Base-by-base conservation (phyloP, 2,329 filamentous ascomycete genomes). In the Aspergillus thermomutatus region DNA sequence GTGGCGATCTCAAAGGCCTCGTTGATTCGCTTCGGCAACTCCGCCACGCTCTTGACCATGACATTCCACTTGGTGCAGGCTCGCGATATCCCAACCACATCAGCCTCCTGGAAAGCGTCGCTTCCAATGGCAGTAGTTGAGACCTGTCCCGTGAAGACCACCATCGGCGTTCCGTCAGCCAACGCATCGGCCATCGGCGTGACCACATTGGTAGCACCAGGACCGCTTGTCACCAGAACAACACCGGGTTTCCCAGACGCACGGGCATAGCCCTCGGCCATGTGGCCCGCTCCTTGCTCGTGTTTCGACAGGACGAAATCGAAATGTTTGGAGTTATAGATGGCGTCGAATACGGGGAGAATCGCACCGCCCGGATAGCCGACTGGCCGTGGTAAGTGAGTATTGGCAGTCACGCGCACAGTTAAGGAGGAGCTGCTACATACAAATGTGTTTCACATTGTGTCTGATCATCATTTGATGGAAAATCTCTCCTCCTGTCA, bases 1-100 rank as follows among this genome's bases (percentile, higher is more conserved):
- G 91, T 97, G 45, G 94, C 94, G 71, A 97, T 97, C 79, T 97
- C 92, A 71, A 97, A 97, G 49, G 94, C 94, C 79, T 97, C 94
- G 74, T 97, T 96, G 72, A 97, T 97, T 63, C 92, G 85, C 67
- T 90, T 86, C 50, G 94, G 94, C 55, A 99, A 82, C 78, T 99
- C 94, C 51, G 91, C 92, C 54, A 96, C 87, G 74, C 88, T 93
- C 83, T 95, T 97, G 50, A 97, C 91, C 92, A 97, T 95, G 59
- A 96, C 91, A 69, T 97, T 97, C 94, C 94, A 99, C 81, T 97
- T 97, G 65, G 92, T 97, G 82, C 92, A 97, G 19, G 92, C 87
- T 69, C 93, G 85, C 31, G 91, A 96, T 74, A 99, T 97, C 65
- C 93, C 93, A 57, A 97, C 82, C 37, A 96, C 87, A 71, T 99